Evolutionary conservation across 208 protist species (phyloP).

Genomic region (Trichomonas gallinae): DNA sequence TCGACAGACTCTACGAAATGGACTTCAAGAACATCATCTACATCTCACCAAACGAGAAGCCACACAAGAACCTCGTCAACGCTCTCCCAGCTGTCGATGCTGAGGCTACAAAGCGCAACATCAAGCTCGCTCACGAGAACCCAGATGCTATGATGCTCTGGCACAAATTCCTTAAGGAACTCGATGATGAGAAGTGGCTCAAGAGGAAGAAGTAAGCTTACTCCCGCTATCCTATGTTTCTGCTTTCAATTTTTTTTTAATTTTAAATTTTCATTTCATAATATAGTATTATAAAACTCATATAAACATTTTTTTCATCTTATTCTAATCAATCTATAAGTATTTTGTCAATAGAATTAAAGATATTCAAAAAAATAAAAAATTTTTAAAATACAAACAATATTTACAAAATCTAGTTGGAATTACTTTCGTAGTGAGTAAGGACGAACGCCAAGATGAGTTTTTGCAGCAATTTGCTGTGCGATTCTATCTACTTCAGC

Average conservation of each 20-base stretch:
- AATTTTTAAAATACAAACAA: no score
- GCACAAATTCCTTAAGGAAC: background rate
- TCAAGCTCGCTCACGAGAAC: background rate
- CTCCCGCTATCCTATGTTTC: no score
- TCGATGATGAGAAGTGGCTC: background rate
- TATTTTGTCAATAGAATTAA: no score
- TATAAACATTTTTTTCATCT: no score
- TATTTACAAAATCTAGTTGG: no score
- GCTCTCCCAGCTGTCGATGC: background rate
- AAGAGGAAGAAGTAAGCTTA: background rate
- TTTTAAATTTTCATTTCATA: no score
- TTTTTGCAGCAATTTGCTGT: background rate
- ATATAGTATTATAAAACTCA: no score
- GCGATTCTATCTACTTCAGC: background rate
- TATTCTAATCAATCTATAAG: no score
- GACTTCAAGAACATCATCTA: background rate
- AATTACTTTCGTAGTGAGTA: background rate
- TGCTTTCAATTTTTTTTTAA: no score
- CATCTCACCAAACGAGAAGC: background rate
- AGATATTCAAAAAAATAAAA: no score
- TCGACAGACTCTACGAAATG: background rate
- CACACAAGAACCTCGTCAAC: background rate
- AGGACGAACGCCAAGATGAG: background rate
- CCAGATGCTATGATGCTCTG: background rate
- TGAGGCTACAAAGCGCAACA: background rate